Evolutionary conservation across 352 stramenopile species (phyloP), one percentile per base, ranked within the genome.

Genomic region (Globisporangium heterothallicum): DNA sequence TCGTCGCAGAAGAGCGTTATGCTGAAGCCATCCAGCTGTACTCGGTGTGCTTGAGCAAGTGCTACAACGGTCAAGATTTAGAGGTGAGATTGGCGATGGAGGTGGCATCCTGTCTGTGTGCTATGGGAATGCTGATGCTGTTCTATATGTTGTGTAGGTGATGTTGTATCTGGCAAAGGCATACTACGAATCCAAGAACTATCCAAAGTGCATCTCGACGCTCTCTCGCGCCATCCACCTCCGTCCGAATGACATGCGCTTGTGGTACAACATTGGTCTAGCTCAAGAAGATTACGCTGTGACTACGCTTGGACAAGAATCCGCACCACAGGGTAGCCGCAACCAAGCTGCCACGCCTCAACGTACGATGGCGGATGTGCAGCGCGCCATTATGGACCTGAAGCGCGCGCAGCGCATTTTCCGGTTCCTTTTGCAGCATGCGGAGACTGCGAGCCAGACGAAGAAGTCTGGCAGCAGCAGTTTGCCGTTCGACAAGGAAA

Each of bases 21-120:
- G 81, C 91, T 24, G 95, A 98, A 63, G 94, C 94, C 21, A 91
- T 98, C 42, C 92, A 98, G 68, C 84, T 98, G 49, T 98, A 98
- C 63, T 94, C 95, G 34, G 95, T 95, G 50, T 95, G 80, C 56
- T 67, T 95, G 34, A 88, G 58, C 54, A 96, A 96, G 67, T 95
- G 88, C 51, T 95, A 94, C 66, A 81, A 94, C 18, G 84, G 84
- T 26, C 83, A 94, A 38, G 84, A 95, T 48, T 58, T 94, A 3
- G 76, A 91, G 58, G 70, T 78, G 22, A 16, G 56, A 8, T n/a
- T 51, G 24, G 6, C 2, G 16, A 1, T 4, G 24, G n/a, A 18
- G 35, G 21, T 38, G 16, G 13, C 19, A 54, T 45, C 24, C 4
- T 46, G 19, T n/a, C 24, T 46, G 18, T 27, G 18, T 16, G 25